A percentile compares a stretch with the other conserved stretches of the same genome.
These are phyloP conservation scores for Penicillium nucicola DNA, from an alignment of 495 filamentous ascomycete species.

Conservation along the genomic window DNA sequence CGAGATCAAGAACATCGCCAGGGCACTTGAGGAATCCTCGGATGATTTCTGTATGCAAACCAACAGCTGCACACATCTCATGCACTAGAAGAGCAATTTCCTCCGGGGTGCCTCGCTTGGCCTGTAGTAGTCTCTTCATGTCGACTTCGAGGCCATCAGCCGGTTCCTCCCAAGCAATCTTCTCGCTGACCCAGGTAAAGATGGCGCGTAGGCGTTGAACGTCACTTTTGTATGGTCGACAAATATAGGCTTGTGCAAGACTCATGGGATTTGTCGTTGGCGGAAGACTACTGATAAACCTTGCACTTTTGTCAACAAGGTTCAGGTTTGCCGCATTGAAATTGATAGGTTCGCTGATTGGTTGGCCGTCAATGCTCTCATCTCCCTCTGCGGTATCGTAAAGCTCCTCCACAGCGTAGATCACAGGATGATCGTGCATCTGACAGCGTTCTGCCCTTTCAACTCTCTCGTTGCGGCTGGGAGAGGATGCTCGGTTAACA, in stretches of 20 bases:
- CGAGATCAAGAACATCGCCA: constrained; percentile 76
- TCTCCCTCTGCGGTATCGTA: constrained; percentile 85
- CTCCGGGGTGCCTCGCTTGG: constrained; percentile 79
- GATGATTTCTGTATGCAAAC: constrained; percentile 79
- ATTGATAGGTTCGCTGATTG: constrained; percentile 78
- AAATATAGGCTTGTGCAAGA: constrained; percentile 88
- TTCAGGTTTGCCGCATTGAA: constrained; percentile 74
- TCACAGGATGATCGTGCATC: constrained; percentile 86
- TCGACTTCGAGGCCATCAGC: constrained; percentile 76
- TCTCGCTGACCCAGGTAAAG: constrained; percentile 95
- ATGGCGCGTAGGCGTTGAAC: constrained; percentile 90
- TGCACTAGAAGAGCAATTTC: constrained; percentile 85
- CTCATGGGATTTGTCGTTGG: constrained; percentile 79
- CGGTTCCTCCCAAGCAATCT: constrained; percentile 94
- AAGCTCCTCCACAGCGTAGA: constrained; percentile 85
- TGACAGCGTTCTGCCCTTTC: constrained; percentile 90
- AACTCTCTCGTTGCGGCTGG: constrained; percentile 80
- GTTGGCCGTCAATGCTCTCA: constrained; percentile 79
- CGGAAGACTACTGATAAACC: constrained; percentile 89
- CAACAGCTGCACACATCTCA: constrained; percentile 92
- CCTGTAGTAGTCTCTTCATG: constrained; percentile 75
- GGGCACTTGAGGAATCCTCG: constrained; percentile 87
- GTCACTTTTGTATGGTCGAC: constrained; percentile 91
- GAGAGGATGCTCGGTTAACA: constrained; percentile 89
- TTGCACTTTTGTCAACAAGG: constrained; percentile 91